Base-by-base conservation (phyloP, 176 grass and related monocot genomes). In the Zea luxurians region DNA sequence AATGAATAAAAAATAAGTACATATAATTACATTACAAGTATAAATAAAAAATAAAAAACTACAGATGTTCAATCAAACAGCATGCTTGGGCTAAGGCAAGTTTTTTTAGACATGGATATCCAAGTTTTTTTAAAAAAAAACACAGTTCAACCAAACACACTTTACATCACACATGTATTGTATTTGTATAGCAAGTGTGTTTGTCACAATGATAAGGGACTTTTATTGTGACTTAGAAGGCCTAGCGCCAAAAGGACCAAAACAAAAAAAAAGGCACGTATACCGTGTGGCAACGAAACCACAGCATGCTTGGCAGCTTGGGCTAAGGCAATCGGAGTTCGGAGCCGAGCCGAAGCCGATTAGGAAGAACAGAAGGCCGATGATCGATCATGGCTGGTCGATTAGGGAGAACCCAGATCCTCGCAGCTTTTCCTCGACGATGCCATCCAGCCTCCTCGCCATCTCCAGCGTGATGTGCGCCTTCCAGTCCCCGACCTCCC, bases 401-500 rank as follows among this genome's bases (percentile, higher is more conserved):
- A 11, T 11, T 20, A 60, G 1, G 13, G 65, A 75, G 55, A 88
- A 47, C 3, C 86, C 81, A 13, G 81, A 71, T 8, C 67, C 84
- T 10, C 18, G 60, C 13, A 93, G 77, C 63, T 87, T 87, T 68
- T 87, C 70, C 53, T 82, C 62, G 47, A 82, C 37, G n/a, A 87
- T 52, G 21, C 0, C 55, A 20, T 90, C 90, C 6, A 93, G 11
- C 54, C 68, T 82, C 54, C 34, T 5, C 10, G 80, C 87, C 84
- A 89, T 87, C 2, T 78, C 83, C 3, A 37, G 7, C 36, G 82
- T 71, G 21, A 87, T 38, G 61, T 89, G 71, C 37, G 48, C 37
- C 76, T 64, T 86, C 87, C 90, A 89, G 54, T 92, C 86, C 6
- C 90, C 87, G 6, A 79, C 54, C 71, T 66, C 64, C 13, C 83